Evolutionary conservation across 2,329 filamentous ascomycete species (phyloP).

Genomic region (Colletotrichum higginsianum): DNA sequence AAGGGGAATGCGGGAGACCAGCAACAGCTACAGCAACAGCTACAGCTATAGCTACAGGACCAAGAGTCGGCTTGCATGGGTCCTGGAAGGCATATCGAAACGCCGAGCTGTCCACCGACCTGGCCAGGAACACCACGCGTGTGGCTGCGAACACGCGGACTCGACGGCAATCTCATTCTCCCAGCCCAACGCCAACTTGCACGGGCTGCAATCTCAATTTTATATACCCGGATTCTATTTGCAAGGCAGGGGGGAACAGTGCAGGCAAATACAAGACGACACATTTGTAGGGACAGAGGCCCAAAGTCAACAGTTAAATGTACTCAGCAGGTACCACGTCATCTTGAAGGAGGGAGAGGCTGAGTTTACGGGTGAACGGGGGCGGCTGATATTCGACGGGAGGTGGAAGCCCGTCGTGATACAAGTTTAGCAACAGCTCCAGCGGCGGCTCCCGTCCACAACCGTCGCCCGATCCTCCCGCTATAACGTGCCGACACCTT

Average conservation of each 20-base stretch:
- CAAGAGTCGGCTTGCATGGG: neutral
- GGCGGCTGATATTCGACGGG: neutral
- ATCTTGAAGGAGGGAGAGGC: slow-evolving; percentile 31
- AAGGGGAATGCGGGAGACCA: neutral
- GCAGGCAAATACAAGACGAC: neutral
- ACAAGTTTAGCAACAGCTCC: slow-evolving; percentile 41
- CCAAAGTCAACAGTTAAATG: neutral
- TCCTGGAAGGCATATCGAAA: neutral
- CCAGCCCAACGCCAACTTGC: slow-evolving; percentile 14
- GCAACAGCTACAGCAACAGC: neutral
- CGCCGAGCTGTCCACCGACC: neutral
- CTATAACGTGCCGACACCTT: neutral
- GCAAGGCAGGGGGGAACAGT: slow-evolving; percentile 18
- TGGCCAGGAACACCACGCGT: neutral
- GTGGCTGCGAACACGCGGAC: slow-evolving; percentile 6
- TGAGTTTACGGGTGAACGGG: slow-evolving; percentile 16
- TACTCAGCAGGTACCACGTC: neutral
- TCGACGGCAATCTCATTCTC: neutral
- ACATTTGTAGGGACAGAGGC: slow-evolving; percentile 5
- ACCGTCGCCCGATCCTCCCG: neutral
- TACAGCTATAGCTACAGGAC: neutral
- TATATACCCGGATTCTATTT: slow-evolving; percentile 1
- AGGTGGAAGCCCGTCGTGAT: slow-evolving; percentile 15
- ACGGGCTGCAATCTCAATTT: slow-evolving; percentile 3
- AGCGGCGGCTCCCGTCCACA: slow-evolving; percentile 10